Evolutionary conservation across 2,329 filamentous ascomycete species (phyloP), one percentile per base, ranked within the genome.

Genomic region (Venturia effusa): DNA sequence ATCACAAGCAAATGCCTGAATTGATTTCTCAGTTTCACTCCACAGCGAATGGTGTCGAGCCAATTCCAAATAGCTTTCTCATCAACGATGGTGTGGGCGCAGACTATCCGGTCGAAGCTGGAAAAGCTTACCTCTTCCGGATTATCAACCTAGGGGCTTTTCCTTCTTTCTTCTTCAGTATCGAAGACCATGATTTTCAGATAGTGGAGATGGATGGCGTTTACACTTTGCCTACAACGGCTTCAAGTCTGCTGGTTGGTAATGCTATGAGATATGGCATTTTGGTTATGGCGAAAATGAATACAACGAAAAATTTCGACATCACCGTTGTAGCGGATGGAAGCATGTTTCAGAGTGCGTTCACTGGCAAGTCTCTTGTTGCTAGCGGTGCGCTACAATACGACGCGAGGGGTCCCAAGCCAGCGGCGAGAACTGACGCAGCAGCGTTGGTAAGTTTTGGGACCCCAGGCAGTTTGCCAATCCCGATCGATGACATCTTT

Each of bases 151-250:
- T 87, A 6, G 88, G 85, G 13, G 86, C 85, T 0, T 89, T 89
- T 69, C 86, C 87, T 2, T 85, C 85, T 70, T 88, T 90, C 66
- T 87, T 90, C 69, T 80, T 91, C 39, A 84, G 84, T 69, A 79
- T 90, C 59, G 88, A 90, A 67, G 82, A 83, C 60, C 88, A 90
- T 68, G 77, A 75, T 19, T 84, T 88, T 71, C 77, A 76, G 41
- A 76, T 91, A 55, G 84, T 88, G 11, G 88, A 90, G 70, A 84
- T 88, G 0, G 88, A 91, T 69, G 88, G 88, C 19, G 84, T 86
- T 1, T 82, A 84, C 45, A 83, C 88, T 0, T 79, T 84, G 64
- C 85, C 87, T 0, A 75, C 77, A 4, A 76, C 82, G 1, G 81
- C 85, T 8, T 79, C 82, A 41, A 81, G 84, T 66, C 32, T 63